Evolutionary conservation across 2,329 filamentous ascomycete species (phyloP), one percentile per base, ranked within the genome.

Genomic region (Botrytis tulipae): DNA sequence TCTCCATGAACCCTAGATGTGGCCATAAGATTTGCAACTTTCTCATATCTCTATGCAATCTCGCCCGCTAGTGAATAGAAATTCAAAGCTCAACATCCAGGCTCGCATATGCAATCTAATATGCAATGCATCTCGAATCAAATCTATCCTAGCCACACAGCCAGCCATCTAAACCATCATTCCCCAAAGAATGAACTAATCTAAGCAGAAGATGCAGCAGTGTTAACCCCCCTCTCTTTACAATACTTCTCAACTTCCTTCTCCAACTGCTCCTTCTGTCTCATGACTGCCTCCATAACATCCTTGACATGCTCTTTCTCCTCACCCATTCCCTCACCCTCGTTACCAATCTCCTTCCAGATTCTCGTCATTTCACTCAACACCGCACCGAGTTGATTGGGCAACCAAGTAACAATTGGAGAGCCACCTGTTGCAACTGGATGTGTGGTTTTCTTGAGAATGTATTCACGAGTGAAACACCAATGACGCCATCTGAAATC

Each of bases 401-500:
- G 93, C 75, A 95, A 83, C 93, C 93, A 95, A 3, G 92, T 95
- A 25, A 95, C 92, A 75, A 95, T 95, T 5, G 93, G 93, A 77
- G 90, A 93, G 29, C 93, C 93, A 2, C 93, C 93, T 0, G 93
- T 95, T 0, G 93, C 93, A 2, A 91, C 93, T 0, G 93, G 92
- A 80, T 95, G 92, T 29, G 84, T 85, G 0, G 91, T 94, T 79
- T 89, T 88, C 85, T 94, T 93, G 76, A 95, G 86, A 78, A 95
- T 95, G 80, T 95, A 95, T 85, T 95, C 92, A 74, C 92, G 87
- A 3, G 92, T 93, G 80, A 95, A 95, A 81, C 92, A 93, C 93
- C 93, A 95, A 82, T 95, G 93, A 10, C 93, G 86, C 91, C 92
- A 95, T 74, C 93, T 85, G 84, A 95, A 95, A 81, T 93, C 92